These are phyloP conservation scores for Debaryomyces coudertii DNA, from an alignment of 1,139 yeast genomes.

Conservation along the genomic window DNA sequence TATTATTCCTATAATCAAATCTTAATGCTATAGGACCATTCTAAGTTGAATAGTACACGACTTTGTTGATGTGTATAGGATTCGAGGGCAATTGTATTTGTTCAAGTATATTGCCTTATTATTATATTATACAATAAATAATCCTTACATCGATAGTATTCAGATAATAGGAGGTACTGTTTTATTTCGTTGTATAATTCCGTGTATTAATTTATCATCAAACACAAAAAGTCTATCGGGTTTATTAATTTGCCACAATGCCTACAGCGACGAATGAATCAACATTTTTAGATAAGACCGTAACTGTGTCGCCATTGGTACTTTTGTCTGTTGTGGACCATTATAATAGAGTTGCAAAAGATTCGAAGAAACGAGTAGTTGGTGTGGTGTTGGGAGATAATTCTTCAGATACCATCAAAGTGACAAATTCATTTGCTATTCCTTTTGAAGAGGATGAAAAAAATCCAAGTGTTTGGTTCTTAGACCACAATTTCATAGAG, in stretches of 20 bases:
- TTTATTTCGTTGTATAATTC: not conserved
- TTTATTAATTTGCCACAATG: conserved; percentile 11
- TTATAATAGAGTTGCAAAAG: conserved; percentile 79
- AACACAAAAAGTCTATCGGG: not conserved
- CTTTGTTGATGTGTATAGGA: conserved; percentile 3
- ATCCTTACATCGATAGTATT: not conserved
- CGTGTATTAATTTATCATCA: not conserved
- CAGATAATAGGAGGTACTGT: not conserved
- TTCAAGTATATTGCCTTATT: not conserved
- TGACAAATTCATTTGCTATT: conserved; percentile 79
- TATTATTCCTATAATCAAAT: not conserved
- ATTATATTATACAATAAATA: not conserved
- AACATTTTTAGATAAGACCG: conserved; percentile 56
- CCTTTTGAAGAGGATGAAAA: conserved; percentile 98
- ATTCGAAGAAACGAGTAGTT: conserved; percentile 76
- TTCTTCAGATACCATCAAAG: conserved; percentile 57
- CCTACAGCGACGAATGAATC: conserved; percentile 31
- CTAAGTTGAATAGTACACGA: conserved; percentile 5
- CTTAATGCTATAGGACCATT: not conserved
- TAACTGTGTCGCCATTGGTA: conserved; percentile 94
- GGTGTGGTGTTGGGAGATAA: conserved; percentile 93
- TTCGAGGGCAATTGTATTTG: conserved; percentile 9
- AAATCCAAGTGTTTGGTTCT: conserved; percentile 93
- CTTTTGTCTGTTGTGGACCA: conserved; percentile 94
- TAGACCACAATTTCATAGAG: conserved; percentile 95